Base-by-base conservation (phyloP, 208 protist genomes). In the Leishmania mexicana region DNA sequence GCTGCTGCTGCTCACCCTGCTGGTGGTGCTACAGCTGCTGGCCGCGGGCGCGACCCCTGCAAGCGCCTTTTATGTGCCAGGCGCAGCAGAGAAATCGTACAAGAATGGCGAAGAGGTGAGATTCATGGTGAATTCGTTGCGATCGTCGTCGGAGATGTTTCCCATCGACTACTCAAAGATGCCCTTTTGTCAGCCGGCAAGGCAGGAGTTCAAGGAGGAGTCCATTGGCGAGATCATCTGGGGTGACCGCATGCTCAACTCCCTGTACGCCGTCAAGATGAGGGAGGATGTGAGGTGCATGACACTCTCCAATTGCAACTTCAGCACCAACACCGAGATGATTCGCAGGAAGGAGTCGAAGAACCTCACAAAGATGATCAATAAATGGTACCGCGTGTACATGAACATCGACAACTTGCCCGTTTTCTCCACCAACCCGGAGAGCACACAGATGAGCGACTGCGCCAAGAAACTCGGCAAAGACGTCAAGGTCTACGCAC, bases 371-470 rank as follows among this genome's bases (percentile, higher is more conserved):
- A 85, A 81, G 51, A 88, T 89, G 75, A 95, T 97, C 83, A 81
- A 96, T 73, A 76, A 83, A 35, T 90, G 88, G 31, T 97, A 96
- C 77, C 93, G 94, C n/a, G 94, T 89, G 28, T 90, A 92, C 73
- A 93, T 97, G 89, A 96, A 80, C 78, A 89, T 97, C 45, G 94
- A 97, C 85, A 95, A 97, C 80, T 85, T 97, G 49, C 92, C 92
- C 13, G 87, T 88, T 24, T 93, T 94, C 76, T 85, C 81, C 62
- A 88, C 84, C 79, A 65, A 57, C 0, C 72, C 77, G 31, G n/a
- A 64, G 38, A 28, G 38, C 1, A 71, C 73, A 38, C 42, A 73
- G 8, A 80, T 85, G 64, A 40, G 3, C 21, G 28, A 75, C 53
- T 94, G 86, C 80, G 31, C 15, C 19, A 28, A 60, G 17, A 78